phyloP scores from a whole-genome alignment of 2,329 filamentous ascomycete genomes.

The Celoporthe dispersa region DNA sequence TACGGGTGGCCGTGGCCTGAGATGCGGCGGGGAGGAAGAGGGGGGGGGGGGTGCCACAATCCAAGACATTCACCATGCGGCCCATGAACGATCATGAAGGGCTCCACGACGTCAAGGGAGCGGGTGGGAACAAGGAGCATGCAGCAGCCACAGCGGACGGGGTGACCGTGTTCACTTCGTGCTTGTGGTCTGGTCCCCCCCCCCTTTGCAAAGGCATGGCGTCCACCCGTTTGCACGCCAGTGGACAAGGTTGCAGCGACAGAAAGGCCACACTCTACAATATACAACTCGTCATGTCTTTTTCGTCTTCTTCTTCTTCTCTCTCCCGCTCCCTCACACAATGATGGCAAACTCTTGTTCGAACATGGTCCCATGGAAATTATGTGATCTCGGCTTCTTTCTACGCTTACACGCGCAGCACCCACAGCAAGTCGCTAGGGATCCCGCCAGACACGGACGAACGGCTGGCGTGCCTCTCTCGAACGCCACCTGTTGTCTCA shows the following conservation, averaged over 20 bases:
- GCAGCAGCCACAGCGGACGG: neutral
- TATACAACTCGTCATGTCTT: neutral
- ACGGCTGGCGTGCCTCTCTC: neutral
- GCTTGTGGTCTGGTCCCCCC: neutral
- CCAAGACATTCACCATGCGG: neutral
- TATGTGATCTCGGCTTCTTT: neutral
- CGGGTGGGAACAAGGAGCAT: neutral
- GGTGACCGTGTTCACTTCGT: neutral
- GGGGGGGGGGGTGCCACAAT: neutral
- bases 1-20: neutral
- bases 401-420: neutral
- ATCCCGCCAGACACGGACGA: neutral
- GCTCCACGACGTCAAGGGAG: neutral
- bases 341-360: neutral
- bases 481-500: neutral
- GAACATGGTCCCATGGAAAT: neutral
- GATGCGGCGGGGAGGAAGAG: neutral
- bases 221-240: neutral
- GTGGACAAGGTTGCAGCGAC: neutral
- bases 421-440: neutral
- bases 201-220: neutral
- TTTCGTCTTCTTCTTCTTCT: neutral
- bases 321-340: neutral
- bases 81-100: neutral
- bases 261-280: too few species aligned